Evolutionary conservation across 2,329 filamentous ascomycete genomes (phyloP).

Genomic region (Alternaria sp.): DNA sequence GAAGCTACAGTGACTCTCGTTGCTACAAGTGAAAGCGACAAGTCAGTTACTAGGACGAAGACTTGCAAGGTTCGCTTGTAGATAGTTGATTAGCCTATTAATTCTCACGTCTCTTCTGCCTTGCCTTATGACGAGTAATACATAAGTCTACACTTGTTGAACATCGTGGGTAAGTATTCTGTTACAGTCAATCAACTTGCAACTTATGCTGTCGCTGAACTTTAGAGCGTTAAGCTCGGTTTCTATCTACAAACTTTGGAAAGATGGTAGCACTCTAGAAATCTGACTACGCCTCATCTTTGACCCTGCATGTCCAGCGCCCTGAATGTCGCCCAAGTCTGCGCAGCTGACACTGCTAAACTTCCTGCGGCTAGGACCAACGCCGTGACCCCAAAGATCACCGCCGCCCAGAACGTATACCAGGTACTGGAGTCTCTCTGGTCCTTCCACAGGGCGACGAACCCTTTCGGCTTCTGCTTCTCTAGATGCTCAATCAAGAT

Average conservation of each 20-base stretch:
- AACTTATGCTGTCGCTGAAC: not conserved
- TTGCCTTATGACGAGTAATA: not conserved
- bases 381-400: not conserved
- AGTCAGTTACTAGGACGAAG: not conserved
- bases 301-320: not conserved
- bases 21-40: constrained; percentile 54
- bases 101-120: not conserved
- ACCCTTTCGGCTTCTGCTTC: not conserved
- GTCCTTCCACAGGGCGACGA: not conserved
- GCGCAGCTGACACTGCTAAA: not conserved
- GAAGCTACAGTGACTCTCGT: constrained; percentile 52
- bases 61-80: not conserved
- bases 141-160: not conserved
- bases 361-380: not conserved
- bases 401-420: not conserved
- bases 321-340: not conserved
- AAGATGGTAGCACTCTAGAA: not conserved
- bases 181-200: not conserved
- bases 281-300: not conserved
- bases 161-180: not conserved
- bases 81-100: not conserved
- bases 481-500: not conserved
- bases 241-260: not conserved
- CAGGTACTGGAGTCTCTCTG: not conserved
- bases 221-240: not conserved